Evolutionary conservation across 305 asterid species (phyloP).

Genomic region (Plantago lanceolata): DNA sequence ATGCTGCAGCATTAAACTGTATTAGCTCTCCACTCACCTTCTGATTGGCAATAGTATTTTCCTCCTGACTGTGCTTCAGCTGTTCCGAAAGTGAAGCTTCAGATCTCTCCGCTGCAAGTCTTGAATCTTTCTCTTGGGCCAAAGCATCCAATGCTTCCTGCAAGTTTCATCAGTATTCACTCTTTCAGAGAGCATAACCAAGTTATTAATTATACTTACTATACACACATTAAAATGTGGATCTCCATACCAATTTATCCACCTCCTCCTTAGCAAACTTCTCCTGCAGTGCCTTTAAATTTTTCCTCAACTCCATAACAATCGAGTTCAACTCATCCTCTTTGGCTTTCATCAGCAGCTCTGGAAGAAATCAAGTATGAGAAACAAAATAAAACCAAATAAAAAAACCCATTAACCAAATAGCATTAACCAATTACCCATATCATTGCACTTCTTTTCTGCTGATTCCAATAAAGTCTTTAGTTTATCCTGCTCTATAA

Average conservation of each 20-base stretch:
- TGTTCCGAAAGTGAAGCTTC: conserved; percentile 72
- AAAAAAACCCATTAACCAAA: not conserved
- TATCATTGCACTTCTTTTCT: conserved; percentile 64
- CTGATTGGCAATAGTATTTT: conserved; percentile 50
- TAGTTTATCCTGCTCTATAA: conserved; percentile 47
- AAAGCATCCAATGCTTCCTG: conserved; percentile 77
- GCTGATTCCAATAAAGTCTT: conserved; percentile 56
- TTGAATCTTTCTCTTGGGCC: conserved; percentile 60
- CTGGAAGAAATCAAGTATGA: conserved; percentile 31
- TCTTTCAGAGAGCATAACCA: conserved; percentile 12
- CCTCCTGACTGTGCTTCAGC: conserved; percentile 63
- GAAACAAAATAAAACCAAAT: not conserved
- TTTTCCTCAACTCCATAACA: conserved; percentile 68
- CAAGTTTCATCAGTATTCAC: conserved; percentile 14
- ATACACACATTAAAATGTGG: not conserved
- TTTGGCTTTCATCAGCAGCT: conserved; percentile 69
- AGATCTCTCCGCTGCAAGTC: conserved; percentile 63
- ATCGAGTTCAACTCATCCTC: conserved; percentile 79
- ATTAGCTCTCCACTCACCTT: conserved; percentile 42
- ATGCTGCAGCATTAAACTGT: conserved; percentile 3
- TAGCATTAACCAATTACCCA: conserved; percentile 46
- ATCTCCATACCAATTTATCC: conserved; percentile 54
- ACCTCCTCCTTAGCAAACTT: conserved; percentile 63
- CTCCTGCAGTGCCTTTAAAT: conserved; percentile 58
- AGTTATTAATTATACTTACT: conserved; percentile 3